phyloP scores from a whole-genome alignment of 1,139 yeast genomes.

The Tardiomyces blankii region DNA sequence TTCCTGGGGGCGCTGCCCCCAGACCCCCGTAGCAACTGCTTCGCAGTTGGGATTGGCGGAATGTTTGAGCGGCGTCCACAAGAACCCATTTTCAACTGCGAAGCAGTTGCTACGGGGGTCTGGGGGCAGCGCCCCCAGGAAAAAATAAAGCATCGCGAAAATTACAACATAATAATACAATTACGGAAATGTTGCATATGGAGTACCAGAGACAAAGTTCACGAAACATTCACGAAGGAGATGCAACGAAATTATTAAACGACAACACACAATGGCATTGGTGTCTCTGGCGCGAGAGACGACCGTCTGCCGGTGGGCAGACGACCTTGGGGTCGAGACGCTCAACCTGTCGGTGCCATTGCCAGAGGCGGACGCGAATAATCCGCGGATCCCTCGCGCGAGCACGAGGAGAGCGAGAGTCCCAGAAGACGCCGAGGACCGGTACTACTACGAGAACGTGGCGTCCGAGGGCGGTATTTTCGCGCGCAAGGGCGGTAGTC shows the following conservation, averaged over 20 bases:
- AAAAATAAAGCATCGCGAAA: too few species aligned
- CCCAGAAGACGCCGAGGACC: background rate
- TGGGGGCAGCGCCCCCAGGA: too few species aligned
- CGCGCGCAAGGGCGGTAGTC: background rate
- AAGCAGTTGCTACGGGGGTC: too few species aligned
- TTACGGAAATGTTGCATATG: too few species aligned
- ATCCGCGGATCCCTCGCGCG: background rate
- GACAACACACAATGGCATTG: background rate
- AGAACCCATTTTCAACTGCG: too few species aligned
- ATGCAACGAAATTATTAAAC: too few species aligned
- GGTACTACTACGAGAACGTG: background rate
- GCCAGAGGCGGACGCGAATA: background rate
- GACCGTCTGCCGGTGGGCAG: background rate
- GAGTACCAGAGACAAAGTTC: too few species aligned
- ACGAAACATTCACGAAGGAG: too few species aligned
- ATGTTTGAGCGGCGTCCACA: too few species aligned
- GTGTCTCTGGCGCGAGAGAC: background rate
- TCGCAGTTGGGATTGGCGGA: too few species aligned
- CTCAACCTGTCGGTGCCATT: background rate
- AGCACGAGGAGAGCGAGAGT: background rate
- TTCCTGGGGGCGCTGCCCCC: background rate
- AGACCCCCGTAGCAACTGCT: too few species aligned
- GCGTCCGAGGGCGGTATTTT: conserved; percentile 1
- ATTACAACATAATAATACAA: too few species aligned
- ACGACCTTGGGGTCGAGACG: background rate